Base-by-base conservation (phyloP, 306 rosid genomes). In the Cotoneaster glaucophyllus region DNA sequence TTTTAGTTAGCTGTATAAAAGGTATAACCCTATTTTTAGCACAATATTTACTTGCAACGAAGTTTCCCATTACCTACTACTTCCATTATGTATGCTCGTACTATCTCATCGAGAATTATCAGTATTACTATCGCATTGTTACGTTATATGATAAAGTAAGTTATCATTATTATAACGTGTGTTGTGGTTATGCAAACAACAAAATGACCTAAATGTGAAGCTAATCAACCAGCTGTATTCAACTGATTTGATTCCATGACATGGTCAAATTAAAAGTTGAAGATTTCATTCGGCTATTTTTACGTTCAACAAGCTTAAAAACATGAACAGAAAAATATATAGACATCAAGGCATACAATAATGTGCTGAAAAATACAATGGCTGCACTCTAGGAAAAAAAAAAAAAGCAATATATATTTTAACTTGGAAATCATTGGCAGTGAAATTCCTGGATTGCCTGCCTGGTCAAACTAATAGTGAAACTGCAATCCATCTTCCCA, bases 401-500 rank as follows among this genome's bases (percentile, higher is more conserved):
- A 45, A 21, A 11, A 9, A 10, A 32, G 15, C 64, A 31, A 29
- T 24, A 31, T 28, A 12, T 2, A 11, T 39, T 71, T 22, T 34
- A 31, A 34, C 17, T 71, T 32, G 17, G 32, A n/a, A n/a, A 18
- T 75, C 67, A 76, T 17, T 66, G 64, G 65, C 79, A 76, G 17
- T 76, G 44, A 45, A 65, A 67, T 13, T 76, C 54, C 64, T 67
- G 74, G 73, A 76, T 66, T 37, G 3, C 32, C 65, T 76, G 57
- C 39, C 17, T 25, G 21, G 57, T 25, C 54, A 67, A 67, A 54
- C 14, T 54, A 25, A 76, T 12, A 6, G 32, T 54, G 43, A 76
- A 24, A 43, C 56, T 66, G 41, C 79, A 76, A 25, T 67, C 43
- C 74, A 54, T 65, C 8, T 53, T 66, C 28, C 67, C 67, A 39